Percentiles rank a stretch among this genome's conserved stretches.
Evolutionary conservation across 2,329 filamentous ascomycete genomes (phyloP).

Genomic region (Allantophomopsis lycopodina): DNA sequence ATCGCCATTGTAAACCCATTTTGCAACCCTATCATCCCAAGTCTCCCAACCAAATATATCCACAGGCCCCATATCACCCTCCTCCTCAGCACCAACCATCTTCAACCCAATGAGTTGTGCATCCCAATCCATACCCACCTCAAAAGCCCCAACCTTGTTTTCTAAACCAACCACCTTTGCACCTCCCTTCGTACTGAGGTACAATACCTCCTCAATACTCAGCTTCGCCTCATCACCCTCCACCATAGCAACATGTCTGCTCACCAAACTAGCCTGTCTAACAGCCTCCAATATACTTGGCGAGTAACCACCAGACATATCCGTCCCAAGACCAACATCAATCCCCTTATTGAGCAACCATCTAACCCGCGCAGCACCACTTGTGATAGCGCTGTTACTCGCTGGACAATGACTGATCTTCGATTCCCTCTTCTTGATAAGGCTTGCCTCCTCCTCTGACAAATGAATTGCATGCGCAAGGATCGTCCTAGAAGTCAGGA

Average conservation of each 20-base stretch:
- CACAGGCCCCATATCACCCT: conserved; percentile 44
- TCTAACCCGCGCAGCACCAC: conserved; percentile 64
- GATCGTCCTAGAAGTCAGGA: conserved; percentile 63
- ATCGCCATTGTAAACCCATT: conserved; percentile 92
- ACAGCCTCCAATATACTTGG: conserved; percentile 73
- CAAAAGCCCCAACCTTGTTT: conserved; percentile 64
- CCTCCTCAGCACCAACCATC: conserved; percentile 24
- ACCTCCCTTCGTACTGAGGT: conserved; percentile 77
- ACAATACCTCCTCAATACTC: conserved; percentile 74
- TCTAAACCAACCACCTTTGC: conserved; percentile 67
- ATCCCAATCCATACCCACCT: conserved; percentile 81
- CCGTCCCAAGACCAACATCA: conserved; percentile 75
- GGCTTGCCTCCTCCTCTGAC: conserved; percentile 44
- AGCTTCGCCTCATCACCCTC: conserved; percentile 42
- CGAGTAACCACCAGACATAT: conserved; percentile 80
- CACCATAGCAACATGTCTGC: conserved; percentile 53
- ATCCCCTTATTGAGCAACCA: conserved; percentile 62
- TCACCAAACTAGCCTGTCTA: conserved; percentile 67
- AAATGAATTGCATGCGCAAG: conserved; percentile 80
- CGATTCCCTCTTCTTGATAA: conserved; percentile 45
- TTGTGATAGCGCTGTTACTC: conserved; percentile 72
- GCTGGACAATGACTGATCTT: conserved; percentile 80
- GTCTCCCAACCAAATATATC: conserved; percentile 85
- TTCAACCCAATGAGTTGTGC: conserved; percentile 65
- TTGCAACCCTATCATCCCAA: conserved; percentile 77